Evolutionary conservation across 2,329 filamentous ascomycete genomes (phyloP), one percentile per base, ranked within the genome.

Genomic region (Penicillium sp.): DNA sequence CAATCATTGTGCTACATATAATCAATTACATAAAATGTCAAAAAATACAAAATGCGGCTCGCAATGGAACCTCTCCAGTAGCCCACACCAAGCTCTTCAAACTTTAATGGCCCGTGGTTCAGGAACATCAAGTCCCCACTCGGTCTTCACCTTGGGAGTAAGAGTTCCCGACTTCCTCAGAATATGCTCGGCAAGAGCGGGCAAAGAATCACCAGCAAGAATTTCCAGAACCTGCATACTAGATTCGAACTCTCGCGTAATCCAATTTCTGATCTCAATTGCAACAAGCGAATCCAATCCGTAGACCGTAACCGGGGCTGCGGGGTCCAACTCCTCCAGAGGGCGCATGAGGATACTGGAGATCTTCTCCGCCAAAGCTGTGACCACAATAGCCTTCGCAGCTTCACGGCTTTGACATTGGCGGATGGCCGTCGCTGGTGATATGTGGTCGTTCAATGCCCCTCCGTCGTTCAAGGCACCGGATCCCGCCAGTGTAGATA

Each of bases 231-330:
- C 59, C 43, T 65, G 63, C 29, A 65, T 47, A 35, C 61, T 61
- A 2, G 63, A 58, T 33, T 65, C 53, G 33, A 66, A 37, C 49
- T 69, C 61, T 8, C 62, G 55, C 1, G 58, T 53, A 18, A 71
- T 63, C 67, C 66, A 72, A 20, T 65, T 67, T 43, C 66, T 48
- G n/a, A 72, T 58, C 48, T 72, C 69, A 49, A 72, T 64, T 0
- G 68, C 68, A 20, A 66, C 59, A 11, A 71, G 53, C 15, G 68
- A 71, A 31, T 72, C 69, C 29, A 69, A 35, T 2, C 69, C 69
- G 47, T 66, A 69, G 5, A 61, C 55, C 0, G 58, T 57, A 33
- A 64, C 62, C 1, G 62, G 55, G 1, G 54, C 46, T 6, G 57
- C 49, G 3, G 59, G 53, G 29, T 64, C 62, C 37, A 65, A 35